These are phyloP conservation scores for Coprinopsis cinerea DNA, from an alignment of 768 basidiomycete species.

Conservation along the genomic window DNA sequence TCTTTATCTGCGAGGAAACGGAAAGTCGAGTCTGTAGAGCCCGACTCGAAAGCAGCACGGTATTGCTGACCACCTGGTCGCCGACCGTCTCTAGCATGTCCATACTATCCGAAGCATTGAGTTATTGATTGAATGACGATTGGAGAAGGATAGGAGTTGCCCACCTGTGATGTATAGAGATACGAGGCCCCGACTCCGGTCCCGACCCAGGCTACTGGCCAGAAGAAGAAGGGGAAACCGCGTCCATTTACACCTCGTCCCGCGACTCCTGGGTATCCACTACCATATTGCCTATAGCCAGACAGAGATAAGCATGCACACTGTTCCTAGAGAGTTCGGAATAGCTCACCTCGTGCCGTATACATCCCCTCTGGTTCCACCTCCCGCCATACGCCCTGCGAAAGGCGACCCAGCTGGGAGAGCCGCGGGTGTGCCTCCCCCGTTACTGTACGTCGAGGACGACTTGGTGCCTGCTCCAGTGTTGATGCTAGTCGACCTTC, in stretches of 20 bases:
- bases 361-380: conserved; percentile 1
- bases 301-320: neutral
- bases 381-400: neutral
- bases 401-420: neutral
- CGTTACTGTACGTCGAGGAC: neutral
- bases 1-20: conserved; percentile 2
- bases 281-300: conserved; percentile 45
- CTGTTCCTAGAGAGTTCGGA: neutral
- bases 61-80: conserved; percentile 2
- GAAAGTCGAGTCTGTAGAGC: neutral
- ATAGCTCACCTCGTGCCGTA: neutral
- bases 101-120: conserved; percentile 3
- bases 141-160: neutral
- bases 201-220: conserved; percentile 37
- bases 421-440: neutral
- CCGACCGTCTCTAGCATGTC: neutral
- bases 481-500: neutral
- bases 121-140: neutral
- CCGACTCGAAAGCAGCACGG: neutral
- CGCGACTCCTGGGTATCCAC: conserved; percentile 51
- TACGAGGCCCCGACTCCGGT: neutral
- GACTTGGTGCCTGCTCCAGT: neutral
- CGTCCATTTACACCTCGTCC: conserved; percentile 41
- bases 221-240: conserved; percentile 60
- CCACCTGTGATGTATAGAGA: conserved; percentile 1